phyloP scores from a whole-genome alignment of 148 eudicot species.

The Rhododendron molle region DNA sequence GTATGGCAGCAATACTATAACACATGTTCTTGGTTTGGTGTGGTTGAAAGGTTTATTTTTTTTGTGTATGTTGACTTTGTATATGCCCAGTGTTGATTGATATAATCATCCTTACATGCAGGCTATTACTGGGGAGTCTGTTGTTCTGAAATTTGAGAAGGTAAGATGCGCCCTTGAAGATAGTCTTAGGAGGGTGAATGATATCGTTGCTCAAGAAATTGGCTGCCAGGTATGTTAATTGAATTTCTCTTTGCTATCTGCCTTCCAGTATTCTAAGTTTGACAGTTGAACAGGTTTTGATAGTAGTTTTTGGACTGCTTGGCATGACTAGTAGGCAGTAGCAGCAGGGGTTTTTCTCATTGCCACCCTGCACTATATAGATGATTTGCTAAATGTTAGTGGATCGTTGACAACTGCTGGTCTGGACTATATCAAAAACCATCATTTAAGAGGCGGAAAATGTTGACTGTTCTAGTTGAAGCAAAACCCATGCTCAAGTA shows the following conservation, averaged over 20 bases:
- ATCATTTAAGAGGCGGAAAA: neutral
- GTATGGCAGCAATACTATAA: neutral
- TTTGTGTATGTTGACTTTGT: neutral
- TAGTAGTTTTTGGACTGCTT: neutral
- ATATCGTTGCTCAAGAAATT: slow-evolving; percentile 83
- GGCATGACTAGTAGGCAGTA: neutral
- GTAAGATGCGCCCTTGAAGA: slow-evolving; percentile 76
- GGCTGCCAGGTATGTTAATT: slow-evolving; percentile 70
- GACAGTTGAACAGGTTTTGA: neutral
- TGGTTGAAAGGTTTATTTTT: neutral
- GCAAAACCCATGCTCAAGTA: neutral
- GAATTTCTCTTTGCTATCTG: neutral
- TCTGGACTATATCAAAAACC: neutral
- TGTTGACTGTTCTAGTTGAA: neutral
- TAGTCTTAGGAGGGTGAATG: slow-evolving; percentile 77
- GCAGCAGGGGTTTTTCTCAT: neutral
- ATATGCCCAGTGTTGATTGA: slow-evolving; percentile 4
- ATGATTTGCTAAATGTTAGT: neutral
- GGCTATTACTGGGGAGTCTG: slow-evolving; percentile 96
- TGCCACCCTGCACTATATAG: neutral
- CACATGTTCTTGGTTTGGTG: neutral
- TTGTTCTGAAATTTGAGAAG: slow-evolving; percentile 85
- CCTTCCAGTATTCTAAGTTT: neutral
- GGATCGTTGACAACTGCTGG: neutral
- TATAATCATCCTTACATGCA: slow-evolving; percentile 29